Percentiles rank a stretch among this genome's conserved stretches.
These are phyloP conservation scores for Rhynchospora tenuis DNA, from an alignment of 176 grass and related monocot genomes.

Conservation along the genomic window DNA sequence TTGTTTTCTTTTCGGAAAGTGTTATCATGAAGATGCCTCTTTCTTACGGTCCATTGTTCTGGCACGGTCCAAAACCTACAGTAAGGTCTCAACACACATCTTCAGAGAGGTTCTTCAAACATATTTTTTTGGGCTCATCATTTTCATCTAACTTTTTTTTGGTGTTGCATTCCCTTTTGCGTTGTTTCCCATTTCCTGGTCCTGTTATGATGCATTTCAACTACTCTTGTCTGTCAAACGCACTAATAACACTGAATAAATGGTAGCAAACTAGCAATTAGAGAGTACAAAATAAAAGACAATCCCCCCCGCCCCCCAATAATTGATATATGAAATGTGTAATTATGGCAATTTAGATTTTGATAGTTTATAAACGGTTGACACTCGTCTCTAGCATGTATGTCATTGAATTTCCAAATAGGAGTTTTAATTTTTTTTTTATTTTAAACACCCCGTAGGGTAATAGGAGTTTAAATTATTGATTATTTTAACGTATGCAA, in stretches of 20 bases:
- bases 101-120: background rate
- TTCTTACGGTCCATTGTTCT: no score
- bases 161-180: background rate
- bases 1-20: background rate
- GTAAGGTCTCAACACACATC: no score
- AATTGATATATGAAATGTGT: background rate
- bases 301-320: background rate
- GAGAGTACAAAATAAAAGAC: background rate
- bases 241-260: background rate
- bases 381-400: background rate
- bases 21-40: no score
- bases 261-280: background rate
- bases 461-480: background rate
- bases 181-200: background rate
- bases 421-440: background rate
- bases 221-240: background rate
- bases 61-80: no score
- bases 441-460: no score
- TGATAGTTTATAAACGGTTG: no score
- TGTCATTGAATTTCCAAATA: background rate
- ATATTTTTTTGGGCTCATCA: background rate
- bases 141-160: slow-evolving; percentile 8
- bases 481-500: no score
- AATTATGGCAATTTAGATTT: background rate
- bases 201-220: background rate